Percentiles rank a stretch among this genome's conserved stretches.
Conservation (phyloP, 495 filamentous ascomycete genomes). For the Astrocystis sublimbata region DNA sequence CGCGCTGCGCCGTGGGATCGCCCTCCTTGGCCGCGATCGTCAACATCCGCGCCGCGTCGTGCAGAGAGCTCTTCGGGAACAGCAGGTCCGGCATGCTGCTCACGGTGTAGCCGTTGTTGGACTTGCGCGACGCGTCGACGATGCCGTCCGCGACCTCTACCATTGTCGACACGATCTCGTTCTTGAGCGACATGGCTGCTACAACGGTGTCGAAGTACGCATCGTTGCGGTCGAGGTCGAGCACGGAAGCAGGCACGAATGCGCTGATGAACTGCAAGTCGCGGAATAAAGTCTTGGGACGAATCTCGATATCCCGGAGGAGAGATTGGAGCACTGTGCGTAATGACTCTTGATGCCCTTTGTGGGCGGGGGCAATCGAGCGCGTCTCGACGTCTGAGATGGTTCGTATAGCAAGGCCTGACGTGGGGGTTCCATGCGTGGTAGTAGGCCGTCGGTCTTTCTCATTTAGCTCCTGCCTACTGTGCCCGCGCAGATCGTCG, state of each 20-base stretch:
- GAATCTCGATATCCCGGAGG: constrained; percentile 72
- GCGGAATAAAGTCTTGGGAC: constrained; percentile 89
- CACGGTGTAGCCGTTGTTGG: constrained; percentile 33
- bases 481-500: constrained; percentile 22
- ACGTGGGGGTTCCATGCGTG: not conserved
- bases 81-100: constrained; percentile 26
- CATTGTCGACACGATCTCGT: constrained; percentile 86
- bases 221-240: constrained; percentile 85
- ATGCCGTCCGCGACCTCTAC: constrained; percentile 83
- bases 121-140: constrained; percentile 56
- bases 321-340: constrained; percentile 76
- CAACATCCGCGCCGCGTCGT: constrained; percentile 89
- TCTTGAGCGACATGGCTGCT: constrained; percentile 84
- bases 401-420: constrained; percentile 10
- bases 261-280: constrained; percentile 95
- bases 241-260: constrained; percentile 76
- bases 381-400: constrained; percentile 35
- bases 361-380: constrained; percentile 53
- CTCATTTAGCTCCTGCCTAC: constrained; percentile 22
- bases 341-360: constrained; percentile 69
- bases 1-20: constrained; percentile 86
- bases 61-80: constrained; percentile 61
- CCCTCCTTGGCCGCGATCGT: constrained; percentile 94
- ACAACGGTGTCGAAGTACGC: constrained; percentile 94
- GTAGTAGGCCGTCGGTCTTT: constrained; percentile 13